Evolutionary conservation across 2,329 filamentous ascomycete genomes (phyloP), one percentile per base, ranked within the genome.

Genomic region (Diaporthe sp.): DNA sequence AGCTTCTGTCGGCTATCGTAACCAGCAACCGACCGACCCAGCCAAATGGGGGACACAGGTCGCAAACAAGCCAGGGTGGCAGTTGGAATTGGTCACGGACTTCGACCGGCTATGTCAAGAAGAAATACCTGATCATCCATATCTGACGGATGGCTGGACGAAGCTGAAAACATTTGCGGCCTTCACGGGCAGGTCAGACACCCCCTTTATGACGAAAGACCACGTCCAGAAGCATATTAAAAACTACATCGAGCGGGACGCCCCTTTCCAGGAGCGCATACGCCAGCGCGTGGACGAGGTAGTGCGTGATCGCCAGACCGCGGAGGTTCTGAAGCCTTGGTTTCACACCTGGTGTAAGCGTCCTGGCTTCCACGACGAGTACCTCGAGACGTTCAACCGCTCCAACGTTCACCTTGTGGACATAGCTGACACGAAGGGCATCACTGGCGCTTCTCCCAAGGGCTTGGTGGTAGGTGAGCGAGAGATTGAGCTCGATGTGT

Each of bases 271-370:
- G 51, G 86, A 90, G 25, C 76, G 80, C 2, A 80, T 88, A 28
- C 84, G 87, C 1, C 78, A 78, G 8, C 83, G 86, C 12, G 83
- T 84, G 13, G 82, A 85, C 25, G 75, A 81, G 0, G 78, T 85
- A 9, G 88, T 90, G 13, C 80, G 84, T n/a, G 84, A 89, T 76
- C 78, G 78, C 7, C 77, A 75, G 0, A 86, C 83, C 0, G 88
- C 88, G 0, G 81, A 85, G 25, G 81, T 77, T 0, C 81, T 89
- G 13, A 87, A 88, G 77, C 83, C 88, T 0, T 89, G 87, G 86
- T 90, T 89, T 79, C 83, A 84, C 1, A 81, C 81, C 1, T 88
- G 85, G 83, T 90, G 88, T 81, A 90, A 90, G 77, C 84, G 88
- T 0, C 88, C 89, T 0, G 84, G 82, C 69, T 89, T 89, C 79